Base-by-base conservation (phyloP, 1,139 yeast species). In the Protomyces gravidus region DNA sequence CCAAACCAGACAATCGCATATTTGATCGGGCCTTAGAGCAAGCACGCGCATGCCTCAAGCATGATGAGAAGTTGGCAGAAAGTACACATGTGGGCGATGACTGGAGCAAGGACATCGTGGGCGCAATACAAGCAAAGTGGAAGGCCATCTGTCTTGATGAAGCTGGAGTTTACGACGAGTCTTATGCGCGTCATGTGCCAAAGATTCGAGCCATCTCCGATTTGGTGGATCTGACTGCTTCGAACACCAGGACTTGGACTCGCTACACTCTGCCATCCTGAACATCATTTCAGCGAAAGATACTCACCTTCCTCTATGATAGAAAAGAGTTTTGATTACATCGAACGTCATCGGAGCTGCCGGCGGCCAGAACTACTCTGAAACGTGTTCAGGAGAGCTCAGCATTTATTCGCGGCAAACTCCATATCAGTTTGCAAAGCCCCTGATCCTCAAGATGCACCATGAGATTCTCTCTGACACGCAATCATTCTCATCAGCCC, bases 161-260 rank as follows among this genome's bases (percentile, higher is more conserved):
- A 36, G 42, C 21, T 9, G 42, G 42, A 4, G 42, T 36, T 3
- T 36, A 36, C 11, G 42, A 36, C 21, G 42, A 36, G 21, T 36
- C 25, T 15, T 36, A 36, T 36, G 42, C 42, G 11, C 42, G 42
- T 23, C n/a, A 36, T 17, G 42, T 36, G 21, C 42, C 42, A n/a
- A 36, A 36, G 42, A 36, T 36, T 36, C 42, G 42, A 17, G 42
- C 42, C 23, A 19, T 36, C 6, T 36, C 42, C n/a, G 42, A 36
- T 23, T 36, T 36, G 42, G 17, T 36, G 15, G 23, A 17, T 7
- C 9, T 36, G 42, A 36, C 21, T 6, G 42, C 42, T 9, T 17
- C 42, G 23, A 17, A 17, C 11, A 9, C 42, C n/a, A 4, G 11
- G 7, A 36, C 42, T 5, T 36, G 42, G 42, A 36, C 42, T 1